These are phyloP conservation scores for Turritis glabra DNA, from an alignment of 345 rosid species.

Conservation along the genomic window DNA sequence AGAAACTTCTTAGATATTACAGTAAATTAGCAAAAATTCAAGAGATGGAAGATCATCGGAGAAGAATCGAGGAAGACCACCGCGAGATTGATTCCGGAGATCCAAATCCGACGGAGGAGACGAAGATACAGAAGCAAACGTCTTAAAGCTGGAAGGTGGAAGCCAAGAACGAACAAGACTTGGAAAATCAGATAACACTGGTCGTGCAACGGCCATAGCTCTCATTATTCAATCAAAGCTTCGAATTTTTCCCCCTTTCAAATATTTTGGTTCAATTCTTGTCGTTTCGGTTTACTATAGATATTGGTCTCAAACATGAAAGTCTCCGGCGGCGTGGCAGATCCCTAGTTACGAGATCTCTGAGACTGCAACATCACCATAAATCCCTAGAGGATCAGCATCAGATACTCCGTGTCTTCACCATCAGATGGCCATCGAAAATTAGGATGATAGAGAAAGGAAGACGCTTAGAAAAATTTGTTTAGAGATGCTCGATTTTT, in stretches of 20 bases:
- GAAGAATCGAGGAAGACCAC: constrained; percentile 85
- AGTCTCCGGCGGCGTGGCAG: too few species aligned
- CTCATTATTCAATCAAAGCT: constrained; percentile 42
- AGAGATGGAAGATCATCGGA: constrained; percentile 65
- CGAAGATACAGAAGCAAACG: constrained; percentile 38
- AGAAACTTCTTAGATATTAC: neutral
- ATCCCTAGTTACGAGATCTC: too few species aligned
- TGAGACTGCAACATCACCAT: too few species aligned
- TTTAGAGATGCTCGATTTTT: too few species aligned
- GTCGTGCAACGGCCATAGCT: constrained; percentile 42
- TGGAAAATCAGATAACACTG: constrained; percentile 36
- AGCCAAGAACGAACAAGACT: constrained; percentile 42
- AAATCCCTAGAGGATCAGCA: too few species aligned
- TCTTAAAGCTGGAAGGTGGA: constrained; percentile 35
- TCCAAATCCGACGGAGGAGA: constrained; percentile 40
- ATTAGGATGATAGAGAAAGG: too few species aligned
- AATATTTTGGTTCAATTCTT: constrained; percentile 14
- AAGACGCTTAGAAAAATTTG: too few species aligned
- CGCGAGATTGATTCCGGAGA: constrained; percentile 70
- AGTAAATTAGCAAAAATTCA: neutral
- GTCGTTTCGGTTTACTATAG: constrained; percentile 16
- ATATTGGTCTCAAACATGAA: neutral
- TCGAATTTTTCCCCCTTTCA: neutral
- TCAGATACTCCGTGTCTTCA: too few species aligned
- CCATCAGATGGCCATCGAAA: too few species aligned